Evolutionary conservation across 768 basidiomycete genomes (phyloP).

Genomic region (Lactifluus rugatus): DNA sequence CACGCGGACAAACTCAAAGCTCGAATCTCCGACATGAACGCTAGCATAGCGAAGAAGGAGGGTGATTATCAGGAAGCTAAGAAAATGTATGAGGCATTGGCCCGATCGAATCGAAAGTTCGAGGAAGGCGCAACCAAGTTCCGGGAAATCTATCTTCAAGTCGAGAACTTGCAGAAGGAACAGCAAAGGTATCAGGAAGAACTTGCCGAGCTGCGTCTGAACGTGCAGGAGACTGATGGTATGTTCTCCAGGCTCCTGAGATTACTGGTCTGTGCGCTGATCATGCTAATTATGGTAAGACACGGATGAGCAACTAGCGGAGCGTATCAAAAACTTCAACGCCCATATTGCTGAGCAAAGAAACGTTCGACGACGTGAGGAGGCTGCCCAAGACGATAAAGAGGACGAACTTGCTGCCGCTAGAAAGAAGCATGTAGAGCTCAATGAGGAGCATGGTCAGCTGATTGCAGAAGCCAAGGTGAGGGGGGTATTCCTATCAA

Average conservation of each 20-base stretch:
- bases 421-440: slow-evolving; percentile 44
- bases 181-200: slow-evolving; percentile 55
- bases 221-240: slow-evolving; percentile 61
- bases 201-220: slow-evolving; percentile 50
- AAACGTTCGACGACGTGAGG: slow-evolving; percentile 37
- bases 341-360: slow-evolving; percentile 44
- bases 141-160: slow-evolving; percentile 69
- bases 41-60: slow-evolving; percentile 58
- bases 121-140: slow-evolving; percentile 80
- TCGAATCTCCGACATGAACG: slow-evolving; percentile 52
- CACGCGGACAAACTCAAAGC: slow-evolving; percentile 76
- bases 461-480: slow-evolving; percentile 70
- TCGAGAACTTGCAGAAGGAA: slow-evolving; percentile 51
- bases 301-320: slow-evolving; percentile 60
- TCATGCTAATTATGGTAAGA: slow-evolving; percentile 32
- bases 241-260: slow-evolving; percentile 16
- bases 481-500: background rate
- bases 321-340: slow-evolving; percentile 49
- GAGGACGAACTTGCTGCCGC: slow-evolving; percentile 48
- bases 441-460: slow-evolving; percentile 54
- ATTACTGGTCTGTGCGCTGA: background rate
- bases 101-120: slow-evolving; percentile 64
- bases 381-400: slow-evolving; percentile 46
- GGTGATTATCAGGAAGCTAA: slow-evolving; percentile 64
- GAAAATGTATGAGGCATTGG: slow-evolving; percentile 51